These are phyloP conservation scores for Neofusicoccum kwambonambiense DNA, from an alignment of 2,329 filamentous ascomycete species.

Conservation along the genomic window DNA sequence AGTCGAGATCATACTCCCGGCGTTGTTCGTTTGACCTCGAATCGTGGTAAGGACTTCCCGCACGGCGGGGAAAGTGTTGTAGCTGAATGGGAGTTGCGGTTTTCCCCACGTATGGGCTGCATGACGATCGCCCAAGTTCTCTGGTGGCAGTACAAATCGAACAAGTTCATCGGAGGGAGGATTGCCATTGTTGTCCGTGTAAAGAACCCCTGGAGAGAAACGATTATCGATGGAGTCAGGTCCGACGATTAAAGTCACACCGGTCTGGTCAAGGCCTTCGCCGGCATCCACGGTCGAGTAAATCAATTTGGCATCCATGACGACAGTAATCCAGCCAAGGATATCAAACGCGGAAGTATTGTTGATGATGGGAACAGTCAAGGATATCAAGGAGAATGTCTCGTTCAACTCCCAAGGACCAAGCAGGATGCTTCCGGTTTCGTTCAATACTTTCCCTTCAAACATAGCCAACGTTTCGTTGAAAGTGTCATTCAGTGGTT, in stretches of 20 bases:
- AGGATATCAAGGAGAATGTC: slow-evolving; percentile 72
- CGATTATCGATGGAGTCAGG: slow-evolving; percentile 64
- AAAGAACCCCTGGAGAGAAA: slow-evolving; percentile 38
- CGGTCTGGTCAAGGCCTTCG: slow-evolving; percentile 70
- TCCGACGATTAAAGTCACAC: slow-evolving; percentile 68
- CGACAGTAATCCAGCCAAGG: slow-evolving; percentile 78
- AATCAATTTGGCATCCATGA: slow-evolving; percentile 67
- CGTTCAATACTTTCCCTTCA: slow-evolving; percentile 44
- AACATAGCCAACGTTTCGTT: slow-evolving; percentile 40
- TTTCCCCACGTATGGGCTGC: slow-evolving; percentile 28
- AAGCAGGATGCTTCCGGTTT: slow-evolving; percentile 63
- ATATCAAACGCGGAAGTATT: slow-evolving; percentile 62
- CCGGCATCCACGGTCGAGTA: slow-evolving; percentile 59
- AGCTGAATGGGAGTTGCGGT: slow-evolving; percentile 49
- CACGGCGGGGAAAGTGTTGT: slow-evolving; percentile 63
- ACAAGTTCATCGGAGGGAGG: slow-evolving; percentile 29
- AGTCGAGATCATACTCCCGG: slow-evolving; percentile 66
- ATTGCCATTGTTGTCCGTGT: slow-evolving; percentile 23
- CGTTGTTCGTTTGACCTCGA: slow-evolving; percentile 47
- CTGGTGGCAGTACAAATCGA: slow-evolving; percentile 36
- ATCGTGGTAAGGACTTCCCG: slow-evolving; percentile 58
- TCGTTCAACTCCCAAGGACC: slow-evolving; percentile 73
- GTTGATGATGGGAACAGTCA: slow-evolving; percentile 76
- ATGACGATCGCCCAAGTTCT: slow-evolving; percentile 31
- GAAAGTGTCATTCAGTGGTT: slow-evolving; percentile 34